Conservation (phyloP, 495 filamentous ascomycete species). For the Chlorociboria aeruginascens region DNA sequence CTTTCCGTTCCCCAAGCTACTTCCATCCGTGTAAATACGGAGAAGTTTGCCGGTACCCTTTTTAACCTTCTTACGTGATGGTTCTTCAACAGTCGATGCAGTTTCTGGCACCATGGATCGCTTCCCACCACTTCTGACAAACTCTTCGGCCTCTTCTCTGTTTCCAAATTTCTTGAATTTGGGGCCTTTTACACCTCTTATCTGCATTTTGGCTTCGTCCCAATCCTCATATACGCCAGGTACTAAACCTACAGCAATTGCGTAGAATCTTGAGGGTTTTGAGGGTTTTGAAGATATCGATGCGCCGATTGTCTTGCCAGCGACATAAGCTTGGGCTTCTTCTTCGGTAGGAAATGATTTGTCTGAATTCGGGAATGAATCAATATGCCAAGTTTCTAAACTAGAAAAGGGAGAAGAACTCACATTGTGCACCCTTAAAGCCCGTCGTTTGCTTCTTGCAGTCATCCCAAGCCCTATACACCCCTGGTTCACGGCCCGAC, state of each 20-base stretch:
- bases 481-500: slow-evolving; percentile 61
- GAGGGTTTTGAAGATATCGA: slow-evolving; percentile 1
- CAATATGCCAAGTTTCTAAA: not conserved
- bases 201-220: slow-evolving; percentile 63
- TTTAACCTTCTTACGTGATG: slow-evolving; percentile 46
- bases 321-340: slow-evolving; percentile 70
- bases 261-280: slow-evolving; percentile 56
- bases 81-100: slow-evolving; percentile 35
- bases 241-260: slow-evolving; percentile 65
- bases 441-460: slow-evolving; percentile 74
- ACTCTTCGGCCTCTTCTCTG: slow-evolving; percentile 63
- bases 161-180: slow-evolving; percentile 75
- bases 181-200: slow-evolving; percentile 62
- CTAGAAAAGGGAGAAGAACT: slow-evolving; percentile 23
- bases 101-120: slow-evolving; percentile 11
- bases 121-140: slow-evolving; percentile 41
- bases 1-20: slow-evolving; percentile 64
- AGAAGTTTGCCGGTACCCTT: slow-evolving; percentile 29
- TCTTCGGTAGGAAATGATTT: slow-evolving; percentile 69
- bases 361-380: slow-evolving; percentile 33
- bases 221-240: slow-evolving; percentile 88
- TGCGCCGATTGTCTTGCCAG: slow-evolving; percentile 37
- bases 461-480: slow-evolving; percentile 77
- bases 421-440: slow-evolving; percentile 75
- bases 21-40: slow-evolving; percentile 84